phyloP scores from a whole-genome alignment of 768 basidiomycete species.

The Suillus clintonianus region DNA sequence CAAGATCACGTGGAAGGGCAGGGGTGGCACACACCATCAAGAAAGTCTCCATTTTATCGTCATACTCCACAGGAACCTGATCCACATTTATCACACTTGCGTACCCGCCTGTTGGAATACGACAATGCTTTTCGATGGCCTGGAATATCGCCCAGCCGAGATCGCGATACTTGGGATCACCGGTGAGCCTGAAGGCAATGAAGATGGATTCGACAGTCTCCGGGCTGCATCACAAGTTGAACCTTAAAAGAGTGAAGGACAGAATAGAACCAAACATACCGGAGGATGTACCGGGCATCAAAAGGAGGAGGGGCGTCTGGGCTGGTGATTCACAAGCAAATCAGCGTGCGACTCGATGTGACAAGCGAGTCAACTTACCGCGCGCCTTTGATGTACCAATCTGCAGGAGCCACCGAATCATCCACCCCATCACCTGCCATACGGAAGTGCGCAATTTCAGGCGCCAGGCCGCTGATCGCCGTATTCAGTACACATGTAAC shows the following conservation, averaged over 20 bases:
- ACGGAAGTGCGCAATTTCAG: conserved; percentile 88
- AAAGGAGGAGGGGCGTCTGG: conserved; percentile 44
- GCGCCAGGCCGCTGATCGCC: conserved; percentile 68
- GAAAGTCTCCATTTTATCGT: conserved; percentile 97
- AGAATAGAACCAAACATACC: conserved; percentile 41
- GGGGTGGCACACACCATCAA: conserved; percentile 60
- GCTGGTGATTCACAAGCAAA: conserved; percentile 13
- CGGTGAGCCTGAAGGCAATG: conserved; percentile 87
- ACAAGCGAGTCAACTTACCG: conserved; percentile 39
- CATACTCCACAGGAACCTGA: conserved; percentile 60
- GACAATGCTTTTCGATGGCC: conserved; percentile 83
- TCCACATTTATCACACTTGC: conserved; percentile 86
- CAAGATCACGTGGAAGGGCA: neutral
- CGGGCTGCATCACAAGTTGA: conserved; percentile 50
- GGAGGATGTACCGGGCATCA: conserved; percentile 92
- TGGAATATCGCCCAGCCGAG: conserved; percentile 90
- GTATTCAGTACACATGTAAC: neutral
- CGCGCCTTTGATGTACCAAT: conserved; percentile 94
- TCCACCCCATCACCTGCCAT: conserved; percentile 58
- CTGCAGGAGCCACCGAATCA: conserved; percentile 38
- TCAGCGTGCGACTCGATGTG: conserved; percentile 1
- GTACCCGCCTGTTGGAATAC: conserved; percentile 78
- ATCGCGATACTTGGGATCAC: conserved; percentile 76
- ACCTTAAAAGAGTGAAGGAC: neutral
- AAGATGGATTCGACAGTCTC: conserved; percentile 96